phyloP scores from a whole-genome alignment of 768 basidiomycete genomes.

The Royoungia palumana region DNA sequence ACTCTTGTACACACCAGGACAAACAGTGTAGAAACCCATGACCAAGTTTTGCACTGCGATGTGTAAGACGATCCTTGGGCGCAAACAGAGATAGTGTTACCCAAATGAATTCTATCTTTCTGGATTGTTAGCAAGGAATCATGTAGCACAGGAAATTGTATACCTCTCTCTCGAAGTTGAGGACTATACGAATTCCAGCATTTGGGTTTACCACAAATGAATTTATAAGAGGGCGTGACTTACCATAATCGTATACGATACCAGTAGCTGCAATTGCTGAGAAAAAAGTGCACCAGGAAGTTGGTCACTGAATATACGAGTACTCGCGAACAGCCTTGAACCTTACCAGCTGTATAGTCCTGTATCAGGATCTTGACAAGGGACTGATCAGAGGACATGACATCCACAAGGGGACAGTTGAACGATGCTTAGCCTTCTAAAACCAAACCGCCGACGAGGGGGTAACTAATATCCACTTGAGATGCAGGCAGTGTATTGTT shows the following conservation, averaged over 20 bases:
- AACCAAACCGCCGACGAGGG: too few relatives aligned
- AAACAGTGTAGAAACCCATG: not conserved
- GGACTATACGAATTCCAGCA: not conserved
- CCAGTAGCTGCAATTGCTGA: not conserved
- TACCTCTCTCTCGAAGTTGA: slow-evolving; percentile 7
- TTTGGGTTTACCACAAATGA: not conserved
- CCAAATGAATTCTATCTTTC: slow-evolving; percentile 8
- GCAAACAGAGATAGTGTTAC: not conserved
- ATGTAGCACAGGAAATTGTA: not conserved
- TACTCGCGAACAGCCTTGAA: too few relatives aligned
- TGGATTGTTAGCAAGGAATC: not conserved
- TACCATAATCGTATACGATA: not conserved
- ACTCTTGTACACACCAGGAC: not conserved
- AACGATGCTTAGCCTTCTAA: too few relatives aligned
- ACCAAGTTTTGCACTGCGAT: not conserved
- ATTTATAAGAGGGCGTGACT: not conserved
- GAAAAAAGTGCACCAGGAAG: too few relatives aligned
- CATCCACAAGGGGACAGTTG: too few relatives aligned
- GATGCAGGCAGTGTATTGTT: too few relatives aligned
- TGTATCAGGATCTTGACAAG: too few relatives aligned
- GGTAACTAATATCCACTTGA: too few relatives aligned
- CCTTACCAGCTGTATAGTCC: too few relatives aligned
- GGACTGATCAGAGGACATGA: too few relatives aligned
- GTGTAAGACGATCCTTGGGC: not conserved
- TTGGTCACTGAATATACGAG: too few relatives aligned